A percentile compares a stretch with the other conserved stretches of the same genome.
Conservation (phyloP, 495 filamentous ascomycete genomes). For the Lasiosphaeria ovina region DNA sequence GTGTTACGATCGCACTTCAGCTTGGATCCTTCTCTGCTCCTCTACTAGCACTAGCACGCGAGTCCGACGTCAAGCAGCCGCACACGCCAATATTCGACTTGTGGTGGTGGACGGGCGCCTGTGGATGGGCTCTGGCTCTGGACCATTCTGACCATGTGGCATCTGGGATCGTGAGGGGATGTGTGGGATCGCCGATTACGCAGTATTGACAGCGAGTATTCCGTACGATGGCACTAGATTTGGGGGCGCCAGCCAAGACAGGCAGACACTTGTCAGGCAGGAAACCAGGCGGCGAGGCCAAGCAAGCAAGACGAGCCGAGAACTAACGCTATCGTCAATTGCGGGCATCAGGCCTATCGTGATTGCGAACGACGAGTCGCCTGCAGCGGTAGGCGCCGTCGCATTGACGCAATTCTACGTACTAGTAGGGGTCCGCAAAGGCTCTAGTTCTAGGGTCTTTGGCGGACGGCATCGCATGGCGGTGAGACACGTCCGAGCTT, state of each 20-base stretch:
- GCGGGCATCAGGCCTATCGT: not conserved
- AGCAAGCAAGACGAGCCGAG: not conserved
- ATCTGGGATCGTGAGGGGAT: not conserved
- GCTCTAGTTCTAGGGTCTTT: not conserved
- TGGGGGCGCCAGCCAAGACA: too few species aligned
- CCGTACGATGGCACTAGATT: too few species aligned
- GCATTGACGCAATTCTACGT: slow-evolving; percentile 1
- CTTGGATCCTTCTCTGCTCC: too few species aligned
- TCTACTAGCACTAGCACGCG: too few species aligned
- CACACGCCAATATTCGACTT: too few species aligned
- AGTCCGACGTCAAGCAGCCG: too few species aligned
- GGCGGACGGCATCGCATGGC: not conserved
- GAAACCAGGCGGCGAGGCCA: not conserved
- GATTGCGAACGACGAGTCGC: not conserved
- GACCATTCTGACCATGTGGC: not conserved
- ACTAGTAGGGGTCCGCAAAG: too few species aligned
- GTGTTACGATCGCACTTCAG: too few species aligned
- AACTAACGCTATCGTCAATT: not conserved
- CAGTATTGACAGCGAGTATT: not conserved
- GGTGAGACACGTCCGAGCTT: not conserved
- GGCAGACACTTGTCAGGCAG: too few species aligned
- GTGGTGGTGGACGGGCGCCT: not conserved
- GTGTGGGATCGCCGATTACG: not conserved
- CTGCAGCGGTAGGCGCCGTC: not conserved
- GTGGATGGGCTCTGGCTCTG: not conserved